These are phyloP conservation scores for Podospora pseudoanserina DNA, from an alignment of 495 filamentous ascomycete species.

Conservation along the genomic window DNA sequence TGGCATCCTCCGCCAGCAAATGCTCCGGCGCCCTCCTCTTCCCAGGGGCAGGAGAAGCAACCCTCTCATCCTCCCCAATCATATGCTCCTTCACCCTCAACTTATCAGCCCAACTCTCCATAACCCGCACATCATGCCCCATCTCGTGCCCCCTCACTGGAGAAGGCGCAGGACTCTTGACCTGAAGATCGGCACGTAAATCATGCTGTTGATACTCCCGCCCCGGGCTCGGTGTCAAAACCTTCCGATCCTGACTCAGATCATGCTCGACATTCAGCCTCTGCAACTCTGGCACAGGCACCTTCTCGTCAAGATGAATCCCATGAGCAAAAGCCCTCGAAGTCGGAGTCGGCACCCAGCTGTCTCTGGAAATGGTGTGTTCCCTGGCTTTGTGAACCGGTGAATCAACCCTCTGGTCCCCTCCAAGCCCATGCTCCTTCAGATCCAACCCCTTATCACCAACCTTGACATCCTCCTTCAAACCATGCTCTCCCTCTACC, in stretches of 20 bases:
- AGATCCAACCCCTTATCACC: background rate
- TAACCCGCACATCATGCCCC: constrained; percentile 9
- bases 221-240: constrained; percentile 15
- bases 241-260: constrained; percentile 15
- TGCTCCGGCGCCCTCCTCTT: constrained; percentile 9
- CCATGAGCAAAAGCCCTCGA: constrained; percentile 10
- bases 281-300: constrained; percentile 19
- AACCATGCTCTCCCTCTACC: background rate
- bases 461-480: background rate
- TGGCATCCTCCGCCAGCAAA: constrained; percentile 15
- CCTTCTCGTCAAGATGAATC: constrained; percentile 18
- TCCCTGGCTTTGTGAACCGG: constrained; percentile 6
- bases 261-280: constrained; percentile 17
- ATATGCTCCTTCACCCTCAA: background rate
- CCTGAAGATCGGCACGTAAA: constrained; percentile 17
- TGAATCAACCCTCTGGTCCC: background rate
- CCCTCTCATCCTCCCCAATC: constrained; percentile 14
- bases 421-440: background rate
- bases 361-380: constrained; percentile 22
- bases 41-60: background rate
- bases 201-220: constrained; percentile 15
- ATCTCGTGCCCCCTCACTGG: constrained; percentile 18
- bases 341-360: constrained; percentile 8
- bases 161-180: constrained; percentile 10
- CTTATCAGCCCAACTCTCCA: background rate